Evolutionary conservation across 768 basidiomycete genomes (phyloP).

Genomic region (Hypsizygus marmoreus): DNA sequence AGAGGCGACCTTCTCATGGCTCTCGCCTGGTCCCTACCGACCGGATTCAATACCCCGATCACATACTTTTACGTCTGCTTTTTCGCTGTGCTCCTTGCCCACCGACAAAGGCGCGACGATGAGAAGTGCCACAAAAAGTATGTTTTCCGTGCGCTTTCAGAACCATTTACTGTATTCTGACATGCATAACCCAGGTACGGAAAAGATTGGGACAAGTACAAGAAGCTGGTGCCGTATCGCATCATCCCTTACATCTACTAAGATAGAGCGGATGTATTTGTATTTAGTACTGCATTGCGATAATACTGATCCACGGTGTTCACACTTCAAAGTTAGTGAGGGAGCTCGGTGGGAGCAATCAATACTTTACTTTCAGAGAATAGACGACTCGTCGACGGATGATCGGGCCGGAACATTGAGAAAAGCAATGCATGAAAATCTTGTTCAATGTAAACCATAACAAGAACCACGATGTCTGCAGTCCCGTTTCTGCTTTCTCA

Average conservation of each 20-base stretch:
- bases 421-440: no score
- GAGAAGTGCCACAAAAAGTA: slow-evolving; percentile 89
- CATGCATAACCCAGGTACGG: slow-evolving; percentile 66
- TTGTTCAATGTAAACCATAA: no score
- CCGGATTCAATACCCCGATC: slow-evolving; percentile 88
- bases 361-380: no score
- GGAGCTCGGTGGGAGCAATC: no score
- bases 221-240: slow-evolving; percentile 78
- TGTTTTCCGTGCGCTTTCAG: slow-evolving; percentile 24
- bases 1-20: slow-evolving; percentile 90
- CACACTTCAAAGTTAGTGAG: no score
- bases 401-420: no score
- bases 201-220: slow-evolving; percentile 92
- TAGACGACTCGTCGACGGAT: no score
- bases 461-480: no score
- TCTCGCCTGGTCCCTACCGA: slow-evolving; percentile 91
- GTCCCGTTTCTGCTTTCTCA: no score
- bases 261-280: neutral
- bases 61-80: slow-evolving; percentile 95
- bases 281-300: neutral
- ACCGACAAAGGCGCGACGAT: slow-evolving; percentile 90
- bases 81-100: slow-evolving; percentile 86
- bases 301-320: neutral
- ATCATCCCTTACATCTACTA: slow-evolving; percentile 87
- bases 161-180: slow-evolving; percentile 3